phyloP scores from a whole-genome alignment of 306 rosid species.

The Acacia confusa region DNA sequence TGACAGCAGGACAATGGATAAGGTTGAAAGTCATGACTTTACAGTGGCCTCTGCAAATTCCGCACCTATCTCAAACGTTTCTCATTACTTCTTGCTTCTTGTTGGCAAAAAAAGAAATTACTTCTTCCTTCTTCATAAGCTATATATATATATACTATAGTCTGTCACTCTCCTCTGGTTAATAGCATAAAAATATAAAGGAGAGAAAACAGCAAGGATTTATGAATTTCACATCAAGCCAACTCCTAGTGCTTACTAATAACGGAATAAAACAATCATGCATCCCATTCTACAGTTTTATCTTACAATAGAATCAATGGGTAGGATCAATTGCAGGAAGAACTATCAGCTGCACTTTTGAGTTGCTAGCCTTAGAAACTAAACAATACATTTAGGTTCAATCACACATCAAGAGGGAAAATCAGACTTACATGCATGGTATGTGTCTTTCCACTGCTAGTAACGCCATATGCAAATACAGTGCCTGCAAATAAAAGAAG shows the following conservation, averaged over 20 bases:
- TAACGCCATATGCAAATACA: slow-evolving; percentile 90
- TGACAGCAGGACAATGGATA: background rate
- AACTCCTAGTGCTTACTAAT: background rate
- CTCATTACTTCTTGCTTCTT: background rate
- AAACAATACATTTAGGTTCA: background rate
- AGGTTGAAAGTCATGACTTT: background rate
- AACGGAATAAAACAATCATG: background rate
- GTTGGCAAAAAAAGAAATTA: background rate
- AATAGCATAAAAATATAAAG: background rate
- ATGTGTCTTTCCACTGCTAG: slow-evolving; percentile 93
- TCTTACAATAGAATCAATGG: background rate
- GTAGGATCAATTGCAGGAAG: background rate
- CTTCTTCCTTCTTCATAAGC: background rate
- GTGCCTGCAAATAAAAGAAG: slow-evolving; percentile 61
- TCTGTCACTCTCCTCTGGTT: background rate
- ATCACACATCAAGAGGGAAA: slow-evolving; percentile 5
- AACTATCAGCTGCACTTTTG: background rate
- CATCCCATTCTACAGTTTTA: slow-evolving; percentile 8
- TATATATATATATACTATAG: background rate
- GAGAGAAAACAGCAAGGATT: background rate
- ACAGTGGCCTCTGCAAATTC: background rate
- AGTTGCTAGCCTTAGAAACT: slow-evolving; percentile 16
- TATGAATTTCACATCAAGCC: background rate
- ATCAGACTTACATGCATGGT: slow-evolving; percentile 81
- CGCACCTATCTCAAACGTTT: background rate